Conservation (phyloP, 306 rosid genomes). For the Corylus americana region DNA sequence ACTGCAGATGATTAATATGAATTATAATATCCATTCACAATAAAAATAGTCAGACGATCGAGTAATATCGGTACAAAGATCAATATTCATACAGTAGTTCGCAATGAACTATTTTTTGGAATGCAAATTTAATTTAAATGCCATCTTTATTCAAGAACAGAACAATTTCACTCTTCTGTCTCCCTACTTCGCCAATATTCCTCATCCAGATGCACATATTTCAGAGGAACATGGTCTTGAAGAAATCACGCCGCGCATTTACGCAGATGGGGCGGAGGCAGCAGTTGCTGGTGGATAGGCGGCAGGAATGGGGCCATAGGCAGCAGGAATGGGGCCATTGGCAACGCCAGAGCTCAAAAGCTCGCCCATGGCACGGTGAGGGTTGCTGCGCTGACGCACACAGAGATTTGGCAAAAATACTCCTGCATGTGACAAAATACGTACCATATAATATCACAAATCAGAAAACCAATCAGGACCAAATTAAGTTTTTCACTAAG, state of each 20-base stretch:
- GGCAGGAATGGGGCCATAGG: slow-evolving; percentile 37
- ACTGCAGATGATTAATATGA: too few species aligned
- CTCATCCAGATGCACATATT: background rate
- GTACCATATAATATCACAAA: too few species aligned
- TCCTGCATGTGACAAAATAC: slow-evolving; percentile 38
- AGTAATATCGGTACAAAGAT: too few species aligned
- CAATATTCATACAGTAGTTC: too few species aligned
- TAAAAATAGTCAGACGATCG: too few species aligned
- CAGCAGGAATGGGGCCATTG: slow-evolving; percentile 42
- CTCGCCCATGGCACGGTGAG: slow-evolving; percentile 65
- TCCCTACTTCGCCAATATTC: background rate
- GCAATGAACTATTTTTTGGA: too few species aligned
- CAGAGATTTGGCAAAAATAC: slow-evolving; percentile 72
- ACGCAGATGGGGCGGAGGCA: slow-evolving; percentile 23
- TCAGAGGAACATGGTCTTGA: background rate
- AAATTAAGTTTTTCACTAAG: too few species aligned
- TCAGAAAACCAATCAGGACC: background rate
- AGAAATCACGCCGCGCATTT: background rate
- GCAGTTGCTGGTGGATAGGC: background rate
- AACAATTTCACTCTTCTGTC: background rate
- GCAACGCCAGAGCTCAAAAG: slow-evolving; percentile 71
- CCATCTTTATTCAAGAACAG: too few species aligned
- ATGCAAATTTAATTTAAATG: too few species aligned
- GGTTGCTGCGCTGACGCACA: slow-evolving; percentile 51
- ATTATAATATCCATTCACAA: too few species aligned